Conservation (phyloP, 1,284 basidiomycete genomes). For the Irpex sp. region DNA sequence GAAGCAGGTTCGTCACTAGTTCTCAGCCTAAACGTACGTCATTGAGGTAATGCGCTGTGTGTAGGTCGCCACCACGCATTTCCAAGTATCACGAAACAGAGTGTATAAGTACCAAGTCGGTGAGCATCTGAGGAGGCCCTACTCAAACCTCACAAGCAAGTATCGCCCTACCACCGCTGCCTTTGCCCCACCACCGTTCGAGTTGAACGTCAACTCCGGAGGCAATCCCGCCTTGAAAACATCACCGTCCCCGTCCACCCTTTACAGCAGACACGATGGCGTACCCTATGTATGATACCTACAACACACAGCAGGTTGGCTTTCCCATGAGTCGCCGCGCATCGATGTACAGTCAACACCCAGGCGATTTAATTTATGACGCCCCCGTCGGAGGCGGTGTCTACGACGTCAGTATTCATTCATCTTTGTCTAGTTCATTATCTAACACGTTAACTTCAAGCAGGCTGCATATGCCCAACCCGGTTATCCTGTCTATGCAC, state of each 20-base stretch:
- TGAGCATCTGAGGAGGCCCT: not conserved
- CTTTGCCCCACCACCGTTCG: not conserved
- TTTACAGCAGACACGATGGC: conserved; percentile 24
- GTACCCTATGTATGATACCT: conserved; percentile 33
- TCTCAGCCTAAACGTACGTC: not conserved
- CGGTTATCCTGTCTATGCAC: conserved; percentile 21
- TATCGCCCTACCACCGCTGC: not conserved
- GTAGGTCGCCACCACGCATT: not conserved
- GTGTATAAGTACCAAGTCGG: not conserved
- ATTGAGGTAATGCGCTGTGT: not conserved
- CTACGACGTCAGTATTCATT: conserved; percentile 22
- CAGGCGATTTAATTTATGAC: conserved; percentile 19
- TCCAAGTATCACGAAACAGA: not conserved
- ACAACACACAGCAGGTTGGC: conserved; percentile 25
- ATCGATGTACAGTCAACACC: conserved; percentile 21
- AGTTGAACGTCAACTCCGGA: not conserved
- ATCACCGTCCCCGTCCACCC: not conserved
- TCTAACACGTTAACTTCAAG: not conserved
- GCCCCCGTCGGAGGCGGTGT: conserved; percentile 22
- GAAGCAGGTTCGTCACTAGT: not conserved
- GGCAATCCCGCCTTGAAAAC: not conserved
- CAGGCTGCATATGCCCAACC: conserved; percentile 20
- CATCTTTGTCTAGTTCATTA: not conserved
- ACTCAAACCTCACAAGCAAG: not conserved
- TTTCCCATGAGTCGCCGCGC: conserved; percentile 25